Evolutionary conservation across 2,329 filamentous ascomycete genomes (phyloP).

Genomic region (Clathrospora elynae): DNA sequence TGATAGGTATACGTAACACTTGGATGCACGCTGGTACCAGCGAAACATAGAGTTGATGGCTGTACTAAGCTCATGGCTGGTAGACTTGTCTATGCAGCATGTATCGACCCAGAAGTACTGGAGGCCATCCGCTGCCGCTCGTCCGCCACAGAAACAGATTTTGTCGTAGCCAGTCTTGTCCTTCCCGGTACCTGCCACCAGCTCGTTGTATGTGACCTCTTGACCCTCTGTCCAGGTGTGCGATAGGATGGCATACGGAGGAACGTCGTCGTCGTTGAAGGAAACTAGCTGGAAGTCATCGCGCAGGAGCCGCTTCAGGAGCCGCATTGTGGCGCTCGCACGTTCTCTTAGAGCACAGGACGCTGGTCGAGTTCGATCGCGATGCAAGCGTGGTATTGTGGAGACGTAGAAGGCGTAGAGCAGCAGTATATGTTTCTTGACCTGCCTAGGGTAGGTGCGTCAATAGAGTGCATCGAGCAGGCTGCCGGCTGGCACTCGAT

Average conservation of each 20-base stretch:
- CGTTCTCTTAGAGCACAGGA: too few relatives aligned
- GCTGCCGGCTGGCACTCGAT: too few relatives aligned
- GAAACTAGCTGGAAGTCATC: too few relatives aligned
- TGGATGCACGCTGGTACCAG: slow-evolving; percentile 20
- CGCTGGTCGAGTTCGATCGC: too few relatives aligned
- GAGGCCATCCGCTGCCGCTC: slow-evolving; percentile 15
- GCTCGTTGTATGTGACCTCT: slow-evolving; percentile 3
- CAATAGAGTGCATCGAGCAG: too few relatives aligned
- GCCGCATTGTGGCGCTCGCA: too few relatives aligned
- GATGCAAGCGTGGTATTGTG: too few relatives aligned
- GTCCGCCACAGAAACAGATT: slow-evolving; percentile 21
- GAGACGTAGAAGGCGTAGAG: too few relatives aligned
- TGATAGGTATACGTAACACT: slow-evolving; percentile 27
- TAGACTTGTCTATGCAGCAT: slow-evolving; percentile 20
- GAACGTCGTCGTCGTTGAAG: slow-evolving; percentile 6
- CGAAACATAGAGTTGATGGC: slow-evolving; percentile 27
- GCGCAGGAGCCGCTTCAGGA: too few relatives aligned
- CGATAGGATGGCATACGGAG: slow-evolving; percentile 10
- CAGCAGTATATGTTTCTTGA: too few relatives aligned
- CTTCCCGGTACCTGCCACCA: not conserved
- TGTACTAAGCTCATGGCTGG: slow-evolving; percentile 3
- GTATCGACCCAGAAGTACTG: too few relatives aligned
- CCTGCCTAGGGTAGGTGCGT: too few relatives aligned
- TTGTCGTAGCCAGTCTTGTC: slow-evolving; percentile 10
- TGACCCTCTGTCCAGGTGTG: slow-evolving; percentile 8